Base-by-base conservation (phyloP, 441 rosid species). In the Rhodomyrtus psidioides region DNA sequence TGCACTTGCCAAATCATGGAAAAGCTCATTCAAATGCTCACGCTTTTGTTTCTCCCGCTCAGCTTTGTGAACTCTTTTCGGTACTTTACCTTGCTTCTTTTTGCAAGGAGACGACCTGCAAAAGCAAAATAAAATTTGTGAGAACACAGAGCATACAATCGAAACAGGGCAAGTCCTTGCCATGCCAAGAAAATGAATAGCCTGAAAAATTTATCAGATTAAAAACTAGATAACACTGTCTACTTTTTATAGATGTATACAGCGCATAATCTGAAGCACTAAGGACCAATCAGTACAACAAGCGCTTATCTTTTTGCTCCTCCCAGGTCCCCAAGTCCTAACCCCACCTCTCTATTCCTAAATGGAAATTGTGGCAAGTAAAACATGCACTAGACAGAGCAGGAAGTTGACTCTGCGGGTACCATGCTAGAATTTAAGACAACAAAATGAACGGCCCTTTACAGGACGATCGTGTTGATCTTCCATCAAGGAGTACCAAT, bases 1-100 rank as follows among this genome's bases (percentile, higher is more conserved):
- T 49, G 95, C 92, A 87, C 79, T 87, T 24, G 95, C 99, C 86
- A 97, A 93, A 59, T 96, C 95, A 87, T 92, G 84, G 89, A 97
- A 97, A 60, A 95, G 97, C 55, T 95, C 98, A 88, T 96, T 97
- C 92, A 97, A 90, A 86, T 94, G 97, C 91, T 96, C 99, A 10
- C 99, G 99, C 91, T 97, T 97, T 89, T 93, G 92, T 91, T 93
- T 96, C 94, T 97, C 99, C 87, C 97, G 91, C 92, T 93, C 98
- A 30, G 99, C 94, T 89, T 97, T 97, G 93, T 95, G 94, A 46
- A 91, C 85, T 91, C 96, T 94, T 91, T 91, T 96, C 9, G 98
- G 98, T 87, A 91, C 93, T 92, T 92, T 91, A 60, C 89, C 93
- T 82, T 88, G 87, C 70, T 86, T 92, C 90, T 65, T 90, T 91